Percentiles rank a stretch among this genome's conserved stretches.
Conservation (phyloP, 129 eudicot genomes). For the Escallonia rubra region DNA sequence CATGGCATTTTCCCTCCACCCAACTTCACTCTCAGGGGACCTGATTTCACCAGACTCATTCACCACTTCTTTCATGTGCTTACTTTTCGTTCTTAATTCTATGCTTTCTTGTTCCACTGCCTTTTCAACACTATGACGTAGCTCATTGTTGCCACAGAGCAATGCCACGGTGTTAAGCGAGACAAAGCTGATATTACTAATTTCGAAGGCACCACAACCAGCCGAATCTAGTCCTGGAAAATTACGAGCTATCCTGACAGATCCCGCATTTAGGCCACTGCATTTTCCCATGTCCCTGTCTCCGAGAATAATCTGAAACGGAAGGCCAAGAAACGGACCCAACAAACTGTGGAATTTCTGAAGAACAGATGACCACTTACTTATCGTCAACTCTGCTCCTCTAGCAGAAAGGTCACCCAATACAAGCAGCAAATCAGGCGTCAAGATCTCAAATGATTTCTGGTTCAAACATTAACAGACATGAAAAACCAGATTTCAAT, state of each 20-base stretch:
- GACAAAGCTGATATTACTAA: constrained; percentile 37
- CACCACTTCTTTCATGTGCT: constrained; percentile 1
- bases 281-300: constrained; percentile 56
- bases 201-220: constrained; percentile 53
- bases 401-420: constrained; percentile 59
- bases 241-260: constrained; percentile 34
- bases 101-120: constrained; percentile 43
- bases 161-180: constrained; percentile 52
- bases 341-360: constrained; percentile 39
- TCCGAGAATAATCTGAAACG: constrained; percentile 56
- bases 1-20: constrained; percentile 46
- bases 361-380: constrained; percentile 45
- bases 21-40: constrained; percentile 22
- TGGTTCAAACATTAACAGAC: constrained; percentile 46
- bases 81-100: constrained; percentile 26
- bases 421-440: constrained; percentile 69
- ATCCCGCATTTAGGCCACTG: constrained; percentile 19
- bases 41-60: constrained; percentile 18
- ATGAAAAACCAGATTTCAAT: constrained; percentile 26
- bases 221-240: constrained; percentile 46
- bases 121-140: constrained; percentile 45
- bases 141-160: constrained; percentile 45
- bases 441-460: constrained; percentile 58
- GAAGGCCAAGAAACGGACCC: constrained; percentile 51
- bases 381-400: constrained; percentile 36